Evolutionary conservation across 73 alveolate species (phyloP).

Genomic region (Effrenium voratum): DNA sequence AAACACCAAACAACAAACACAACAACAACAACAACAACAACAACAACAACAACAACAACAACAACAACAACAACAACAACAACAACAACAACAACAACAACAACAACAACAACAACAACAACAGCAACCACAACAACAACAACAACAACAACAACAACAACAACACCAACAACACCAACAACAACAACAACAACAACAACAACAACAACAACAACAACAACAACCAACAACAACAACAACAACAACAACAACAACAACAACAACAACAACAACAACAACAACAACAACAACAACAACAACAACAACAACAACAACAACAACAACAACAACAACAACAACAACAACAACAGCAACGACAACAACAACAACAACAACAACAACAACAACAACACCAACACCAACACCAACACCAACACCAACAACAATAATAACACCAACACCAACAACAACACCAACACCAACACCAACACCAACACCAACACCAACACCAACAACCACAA

Average conservation of each 20-base stretch:
- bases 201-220: not conserved
- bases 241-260: not conserved
- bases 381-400: too few relatives aligned
- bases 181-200: not conserved
- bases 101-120: not conserved
- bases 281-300: not conserved
- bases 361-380: too few relatives aligned
- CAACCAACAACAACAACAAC: not conserved
- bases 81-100: not conserved
- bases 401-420: too few relatives aligned
- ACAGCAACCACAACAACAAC: not conserved
- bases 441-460: too few relatives aligned
- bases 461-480: not conserved
- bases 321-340: too few relatives aligned
- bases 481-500: not conserved
- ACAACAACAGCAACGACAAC: not conserved
- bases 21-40: too few relatives aligned
- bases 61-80: too few relatives aligned
- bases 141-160: not conserved
- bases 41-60: too few relatives aligned
- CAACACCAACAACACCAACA: not conserved
- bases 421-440: too few relatives aligned
- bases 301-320: too few relatives aligned
- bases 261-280: not conserved
- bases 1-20: too few relatives aligned